Evolutionary conservation across 371 early-diverging fungal genomes (phyloP), one percentile per base, ranked within the genome.

Genomic region (Dinochytrium kinnereticum): DNA sequence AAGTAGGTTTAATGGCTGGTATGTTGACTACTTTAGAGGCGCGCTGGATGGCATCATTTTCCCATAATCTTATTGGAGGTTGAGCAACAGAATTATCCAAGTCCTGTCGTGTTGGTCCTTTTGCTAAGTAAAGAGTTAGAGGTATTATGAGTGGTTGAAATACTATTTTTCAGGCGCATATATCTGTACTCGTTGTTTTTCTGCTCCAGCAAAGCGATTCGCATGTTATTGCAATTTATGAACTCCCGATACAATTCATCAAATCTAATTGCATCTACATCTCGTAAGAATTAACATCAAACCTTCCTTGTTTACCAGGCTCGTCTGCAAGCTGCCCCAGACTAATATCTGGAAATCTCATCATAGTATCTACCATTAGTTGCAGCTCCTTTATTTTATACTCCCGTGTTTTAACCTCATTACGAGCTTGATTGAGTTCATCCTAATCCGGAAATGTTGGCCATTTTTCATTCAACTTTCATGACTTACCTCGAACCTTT

Each of bases 131-230:
- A n/a, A n/a, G n/a, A 44, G 44, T 44, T 19, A 44, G 44, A 44
- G 19, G n/a, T 19, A 44, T 13, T 44, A 44, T 44, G 44, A 13
- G 7, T 44, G 7, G 7, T 44, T 55, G 21, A 55, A 55, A 7
- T 36, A 77, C 77, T 69, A 39, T 69, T 44, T 37, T 72, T 71
- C 51, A 81, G 28, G 3, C 82, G 73, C 17, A 72, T 44, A 15
- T 72, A 34, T 21, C 82, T 59, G 44, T 76, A 73, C 51, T 82
- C 82, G 69, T 79, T 77, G 65, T 82, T 82, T 65, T 82, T 82
- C 49, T 79, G 76, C 68, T 82, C 82, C 15, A 82, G 74, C 19
- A 82, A 40, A 7, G 82, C 64, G 15, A 82, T 82, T 30, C 82
- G 64, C 33, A 79, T 50, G 66, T 76, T 82, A 65, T 82, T 82